Conservation (phyloP, 179 eudicot species). For the Gypsophila paniculata region DNA sequence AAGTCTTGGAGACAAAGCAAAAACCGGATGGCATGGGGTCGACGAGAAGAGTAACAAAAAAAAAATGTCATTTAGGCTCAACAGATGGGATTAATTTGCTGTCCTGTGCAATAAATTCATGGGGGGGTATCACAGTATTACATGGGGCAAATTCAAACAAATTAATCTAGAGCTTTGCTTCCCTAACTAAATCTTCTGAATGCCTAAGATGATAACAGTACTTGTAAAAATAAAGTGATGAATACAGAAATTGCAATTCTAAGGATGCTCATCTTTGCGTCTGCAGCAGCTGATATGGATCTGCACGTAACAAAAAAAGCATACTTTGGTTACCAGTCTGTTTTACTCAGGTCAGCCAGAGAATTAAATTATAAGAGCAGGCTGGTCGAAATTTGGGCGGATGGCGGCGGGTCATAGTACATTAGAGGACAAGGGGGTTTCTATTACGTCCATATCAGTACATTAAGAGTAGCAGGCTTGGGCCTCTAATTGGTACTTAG, state of each 20-base stretch:
- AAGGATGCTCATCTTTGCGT: conserved; percentile 33
- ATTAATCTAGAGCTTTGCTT: background rate
- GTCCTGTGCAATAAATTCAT: background rate
- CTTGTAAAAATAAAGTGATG: conserved; percentile 35
- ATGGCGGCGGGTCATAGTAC: too few species aligned
- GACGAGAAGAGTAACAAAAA: background rate
- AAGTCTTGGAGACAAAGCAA: background rate
- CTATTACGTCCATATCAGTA: too few species aligned
- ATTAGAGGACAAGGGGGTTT: too few species aligned
- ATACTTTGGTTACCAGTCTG: background rate
- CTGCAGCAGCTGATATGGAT: conserved; percentile 43
- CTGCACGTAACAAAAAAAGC: conserved; percentile 34
- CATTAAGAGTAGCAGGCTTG: too few species aligned
- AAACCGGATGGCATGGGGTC: background rate
- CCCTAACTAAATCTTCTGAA: conserved; percentile 3
- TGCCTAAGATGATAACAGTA: conserved; percentile 19
- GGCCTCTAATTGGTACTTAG: too few species aligned
- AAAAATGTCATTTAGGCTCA: background rate
- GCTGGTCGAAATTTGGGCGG: background rate
- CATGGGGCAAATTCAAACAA: background rate
- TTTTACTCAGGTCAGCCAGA: background rate
- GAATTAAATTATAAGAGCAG: background rate
- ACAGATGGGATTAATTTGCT: background rate
- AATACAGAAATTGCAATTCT: conserved; percentile 26
- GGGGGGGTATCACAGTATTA: background rate